Evolutionary conservation across 2,329 filamentous ascomycete genomes (phyloP), one percentile per base, ranked within the genome.

Genomic region (Nemania sp.): DNA sequence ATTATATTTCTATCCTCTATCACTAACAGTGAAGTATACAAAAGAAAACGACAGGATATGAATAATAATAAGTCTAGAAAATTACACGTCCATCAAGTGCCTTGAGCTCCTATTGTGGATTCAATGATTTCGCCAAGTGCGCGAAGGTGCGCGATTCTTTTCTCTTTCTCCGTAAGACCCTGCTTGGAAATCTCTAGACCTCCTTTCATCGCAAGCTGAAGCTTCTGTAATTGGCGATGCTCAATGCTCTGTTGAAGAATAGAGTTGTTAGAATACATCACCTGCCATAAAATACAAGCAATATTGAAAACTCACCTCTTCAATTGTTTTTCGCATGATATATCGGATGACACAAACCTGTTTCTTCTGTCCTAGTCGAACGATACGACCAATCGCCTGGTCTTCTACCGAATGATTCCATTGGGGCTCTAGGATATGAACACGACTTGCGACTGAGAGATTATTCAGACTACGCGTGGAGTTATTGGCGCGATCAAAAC

Each of bases 381-480:
- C 48, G 7, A 66, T 54, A 14, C 68, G 56, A 1, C 64, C 66
- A 17, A 69, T 61, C 2, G 68, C 68, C 55, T 69, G 68, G 12
- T 62, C 55, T 46, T 70, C 68, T 4, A 67, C 49, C 37, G 64
- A 64, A 6, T 67, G 68, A 34, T 70, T 70, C 62, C 67, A 70
- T 45, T 70, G 66, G 2, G 66, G 67, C 30, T 70, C 67, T 6
- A 69, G 57, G 20, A 69, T 60, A 34, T 69, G 61, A 23, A 70
- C 59, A 7, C 59, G 63, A n/a, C 52, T 64, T n/a, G 66, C 67
- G 12, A 61, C 56, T 2, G 64, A 66, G 15, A 69, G 44, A 36
- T 69, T 64, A 17, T 59, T 62, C 23, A 69, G 52, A 12, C 56
- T 62, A n/a, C 19, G 11, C 11, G 26, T 28, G 11, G 11, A 28